Evolutionary conservation across 2,329 filamentous ascomycete species (phyloP).

Genomic region (Xylaria sp.): DNA sequence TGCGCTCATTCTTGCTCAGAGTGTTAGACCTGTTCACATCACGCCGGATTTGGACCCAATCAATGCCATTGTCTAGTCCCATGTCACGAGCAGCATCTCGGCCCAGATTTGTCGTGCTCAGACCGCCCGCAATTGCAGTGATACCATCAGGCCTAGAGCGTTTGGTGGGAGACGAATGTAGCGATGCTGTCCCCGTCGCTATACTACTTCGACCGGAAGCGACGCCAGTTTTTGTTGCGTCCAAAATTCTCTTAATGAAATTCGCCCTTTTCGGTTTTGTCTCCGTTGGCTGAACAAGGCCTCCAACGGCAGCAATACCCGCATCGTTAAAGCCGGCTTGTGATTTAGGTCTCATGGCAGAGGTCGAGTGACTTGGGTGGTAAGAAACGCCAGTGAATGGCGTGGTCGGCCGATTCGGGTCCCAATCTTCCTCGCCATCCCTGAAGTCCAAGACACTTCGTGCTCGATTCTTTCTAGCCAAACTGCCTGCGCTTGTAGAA

Average conservation of each 20-base stretch:
- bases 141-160: slow-evolving; percentile 55
- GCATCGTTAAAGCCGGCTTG: slow-evolving; percentile 75
- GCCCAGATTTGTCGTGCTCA: slow-evolving; percentile 52
- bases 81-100: slow-evolving; percentile 74
- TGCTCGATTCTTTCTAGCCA: slow-evolving; percentile 79
- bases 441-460: slow-evolving; percentile 73
- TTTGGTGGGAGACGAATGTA: slow-evolving; percentile 57
- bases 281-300: slow-evolving; percentile 71
- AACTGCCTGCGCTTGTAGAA: slow-evolving; percentile 93
- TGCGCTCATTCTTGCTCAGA: slow-evolving; percentile 85
- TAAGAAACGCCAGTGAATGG: slow-evolving; percentile 86
- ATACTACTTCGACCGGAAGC: slow-evolving; percentile 90
- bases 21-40: slow-evolving; percentile 97
- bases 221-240: slow-evolving; percentile 92
- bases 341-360: slow-evolving; percentile 69
- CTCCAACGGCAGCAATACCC: slow-evolving; percentile 76
- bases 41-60: slow-evolving; percentile 97
- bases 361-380: slow-evolving; percentile 83
- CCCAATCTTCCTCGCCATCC: slow-evolving; percentile 58
- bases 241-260: slow-evolving; percentile 95
- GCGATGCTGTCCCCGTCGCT: slow-evolving; percentile 65
- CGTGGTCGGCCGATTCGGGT: slow-evolving; percentile 67
- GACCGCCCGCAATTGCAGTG: slow-evolving; percentile 60
- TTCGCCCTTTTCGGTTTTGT: slow-evolving; percentile 81
- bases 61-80: slow-evolving; percentile 71